Percentiles rank a stretch among this genome's conserved stretches.
Conservation (phyloP, 495 filamentous ascomycete genomes). For the Neurospora sp. region DNA sequence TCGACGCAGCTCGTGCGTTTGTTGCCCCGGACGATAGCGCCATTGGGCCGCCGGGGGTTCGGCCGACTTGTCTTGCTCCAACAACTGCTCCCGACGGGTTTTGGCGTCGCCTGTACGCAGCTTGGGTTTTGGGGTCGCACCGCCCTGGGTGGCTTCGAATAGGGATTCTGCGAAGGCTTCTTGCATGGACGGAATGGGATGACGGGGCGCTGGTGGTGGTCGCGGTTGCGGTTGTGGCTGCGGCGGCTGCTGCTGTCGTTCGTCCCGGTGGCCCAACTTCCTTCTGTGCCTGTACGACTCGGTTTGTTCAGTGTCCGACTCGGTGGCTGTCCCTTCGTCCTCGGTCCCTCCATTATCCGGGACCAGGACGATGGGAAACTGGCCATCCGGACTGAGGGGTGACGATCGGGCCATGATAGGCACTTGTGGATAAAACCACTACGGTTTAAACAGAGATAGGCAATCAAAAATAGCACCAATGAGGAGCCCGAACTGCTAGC, state of each 20-base stretch:
- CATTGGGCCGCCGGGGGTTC: conserved; percentile 58
- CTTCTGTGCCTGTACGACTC: conserved; percentile 5
- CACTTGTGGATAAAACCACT: not conserved
- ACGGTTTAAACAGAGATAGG: not conserved
- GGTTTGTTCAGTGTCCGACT: conserved; percentile 1
- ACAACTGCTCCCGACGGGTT: conserved; percentile 53
- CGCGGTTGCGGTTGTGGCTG: conserved; percentile 3
- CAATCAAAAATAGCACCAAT: not conserved
- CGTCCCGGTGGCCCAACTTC: not conserved
- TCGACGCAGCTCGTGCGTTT: conserved; percentile 80
- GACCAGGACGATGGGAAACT: conserved; percentile 16
- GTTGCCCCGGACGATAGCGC: conserved; percentile 54
- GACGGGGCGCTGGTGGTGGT: conserved; percentile 16
- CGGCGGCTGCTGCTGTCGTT: not conserved
- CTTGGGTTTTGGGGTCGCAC: conserved; percentile 35
- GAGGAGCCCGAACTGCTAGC: not conserved
- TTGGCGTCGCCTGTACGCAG: conserved; percentile 51
- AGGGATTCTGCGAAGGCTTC: conserved; percentile 92
- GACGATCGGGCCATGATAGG: conserved; percentile 1
- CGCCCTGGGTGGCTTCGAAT: conserved; percentile 50
- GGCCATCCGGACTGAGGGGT: conserved; percentile 6
- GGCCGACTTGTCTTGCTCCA: conserved; percentile 53
- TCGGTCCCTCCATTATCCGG: conserved; percentile 7
- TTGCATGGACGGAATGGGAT: conserved; percentile 76
- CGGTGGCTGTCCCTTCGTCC: not conserved